phyloP scores from a whole-genome alignment of 2,329 filamentous ascomycete species.

The Pseudogymnoascus sp. region DNA sequence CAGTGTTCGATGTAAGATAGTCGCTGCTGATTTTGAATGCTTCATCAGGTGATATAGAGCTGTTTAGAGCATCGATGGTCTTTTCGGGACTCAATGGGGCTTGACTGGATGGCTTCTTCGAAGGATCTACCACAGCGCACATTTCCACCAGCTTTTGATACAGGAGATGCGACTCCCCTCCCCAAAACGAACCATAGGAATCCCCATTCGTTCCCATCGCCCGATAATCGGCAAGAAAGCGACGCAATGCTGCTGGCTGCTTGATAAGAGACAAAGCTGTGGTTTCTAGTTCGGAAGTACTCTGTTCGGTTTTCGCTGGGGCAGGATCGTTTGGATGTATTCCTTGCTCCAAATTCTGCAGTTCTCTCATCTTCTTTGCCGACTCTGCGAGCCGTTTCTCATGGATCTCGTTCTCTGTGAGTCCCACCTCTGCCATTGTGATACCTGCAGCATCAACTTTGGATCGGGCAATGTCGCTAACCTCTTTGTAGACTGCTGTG shows the following conservation, averaged over 20 bases:
- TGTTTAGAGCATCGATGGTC: not conserved
- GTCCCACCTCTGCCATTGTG: not conserved
- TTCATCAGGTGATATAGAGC: not conserved
- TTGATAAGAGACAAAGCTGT: not conserved
- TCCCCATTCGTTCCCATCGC: not conserved
- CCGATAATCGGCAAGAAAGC: not conserved
- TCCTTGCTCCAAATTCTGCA: not conserved
- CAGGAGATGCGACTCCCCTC: not conserved
- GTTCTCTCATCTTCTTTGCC: not conserved
- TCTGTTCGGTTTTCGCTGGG: too few relatives aligned
- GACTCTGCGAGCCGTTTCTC: not conserved
- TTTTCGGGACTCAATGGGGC: not conserved
- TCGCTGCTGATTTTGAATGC: not conserved
- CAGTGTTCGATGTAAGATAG: not conserved
- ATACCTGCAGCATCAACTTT: not conserved
- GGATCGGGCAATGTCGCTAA: not conserved
- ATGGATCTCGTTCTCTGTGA: not conserved
- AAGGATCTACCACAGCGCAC: not conserved
- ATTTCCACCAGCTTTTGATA: not conserved
- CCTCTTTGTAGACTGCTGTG: not conserved
- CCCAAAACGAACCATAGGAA: not conserved
- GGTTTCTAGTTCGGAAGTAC: not conserved
- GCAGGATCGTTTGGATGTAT: not conserved
- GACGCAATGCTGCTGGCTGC: not conserved
- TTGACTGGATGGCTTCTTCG: not conserved